phyloP scores from a whole-genome alignment of 1,284 basidiomycete genomes.

The Sporisorium iseilematis-ciliati region DNA sequence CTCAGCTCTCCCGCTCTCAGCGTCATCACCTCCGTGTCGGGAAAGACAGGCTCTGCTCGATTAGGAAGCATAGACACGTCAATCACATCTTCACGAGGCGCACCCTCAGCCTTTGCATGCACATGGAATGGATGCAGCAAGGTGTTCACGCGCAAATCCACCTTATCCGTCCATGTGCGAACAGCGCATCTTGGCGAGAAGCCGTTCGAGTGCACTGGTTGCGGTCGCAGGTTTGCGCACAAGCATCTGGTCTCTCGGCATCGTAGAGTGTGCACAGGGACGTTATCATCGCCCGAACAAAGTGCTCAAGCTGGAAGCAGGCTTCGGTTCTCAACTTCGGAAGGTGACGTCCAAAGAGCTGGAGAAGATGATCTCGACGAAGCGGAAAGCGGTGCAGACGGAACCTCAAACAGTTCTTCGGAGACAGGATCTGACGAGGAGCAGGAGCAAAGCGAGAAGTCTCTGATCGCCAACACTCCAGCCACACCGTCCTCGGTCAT shows the following conservation, averaged over 20 bases:
- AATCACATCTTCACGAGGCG: conserved; percentile 8
- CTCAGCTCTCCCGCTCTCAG: conserved; percentile 43
- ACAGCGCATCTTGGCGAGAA: conserved; percentile 51
- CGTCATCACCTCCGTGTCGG: conserved; percentile 18
- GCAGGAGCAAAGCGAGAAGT: neutral
- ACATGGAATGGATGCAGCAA: conserved; percentile 49
- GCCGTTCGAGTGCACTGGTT: conserved; percentile 48
- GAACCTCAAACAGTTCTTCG: neutral
- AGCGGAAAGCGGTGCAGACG: neutral
- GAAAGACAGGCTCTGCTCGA: conserved; percentile 20
- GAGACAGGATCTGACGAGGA: neutral
- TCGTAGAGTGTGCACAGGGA: conserved; percentile 27
- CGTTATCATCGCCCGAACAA: conserved; percentile 14
- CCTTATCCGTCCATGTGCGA: conserved; percentile 47
- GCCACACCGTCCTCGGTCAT: neutral
- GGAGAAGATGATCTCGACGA: conserved; percentile 7
- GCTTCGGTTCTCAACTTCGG: conserved; percentile 29
- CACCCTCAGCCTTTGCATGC: conserved; percentile 19
- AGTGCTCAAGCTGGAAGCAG: conserved; percentile 18
- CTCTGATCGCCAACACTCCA: neutral
- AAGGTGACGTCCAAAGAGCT: neutral
- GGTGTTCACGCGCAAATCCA: conserved; percentile 41
- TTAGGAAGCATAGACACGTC: conserved; percentile 26
- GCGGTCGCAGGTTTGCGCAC: conserved; percentile 50
- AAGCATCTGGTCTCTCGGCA: conserved; percentile 55